Conservation (phyloP, 768 basidiomycete genomes). For the Leucocoprinus sp. region DNA sequence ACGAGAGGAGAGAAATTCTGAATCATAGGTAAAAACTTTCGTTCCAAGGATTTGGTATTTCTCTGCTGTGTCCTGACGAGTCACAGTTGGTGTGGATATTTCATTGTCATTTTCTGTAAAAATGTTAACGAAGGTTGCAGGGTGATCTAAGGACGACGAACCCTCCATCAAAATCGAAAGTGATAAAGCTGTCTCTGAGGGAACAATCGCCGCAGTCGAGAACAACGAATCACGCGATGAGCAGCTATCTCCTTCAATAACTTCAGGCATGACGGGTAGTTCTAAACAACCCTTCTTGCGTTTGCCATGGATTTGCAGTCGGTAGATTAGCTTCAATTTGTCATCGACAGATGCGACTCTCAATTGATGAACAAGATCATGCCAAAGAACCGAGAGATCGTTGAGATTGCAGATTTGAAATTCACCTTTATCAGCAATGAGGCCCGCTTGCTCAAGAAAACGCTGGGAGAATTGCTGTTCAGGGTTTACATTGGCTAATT, state of each 20-base stretch:
- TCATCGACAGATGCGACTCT: slow-evolving; percentile 28
- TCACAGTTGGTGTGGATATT: background rate
- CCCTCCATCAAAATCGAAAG: background rate
- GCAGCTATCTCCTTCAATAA: background rate
- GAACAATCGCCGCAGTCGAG: background rate
- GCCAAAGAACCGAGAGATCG: slow-evolving; percentile 28
- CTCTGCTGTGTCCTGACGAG: background rate
- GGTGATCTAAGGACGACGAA: background rate
- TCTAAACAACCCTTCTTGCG: slow-evolving; percentile 14
- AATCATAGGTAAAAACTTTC: slow-evolving; percentile 49
- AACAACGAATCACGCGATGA: background rate
- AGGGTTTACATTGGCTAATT: slow-evolving; percentile 34
- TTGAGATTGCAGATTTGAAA: slow-evolving; percentile 26
- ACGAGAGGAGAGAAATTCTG: slow-evolving; percentile 41
- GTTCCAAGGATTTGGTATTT: slow-evolving; percentile 50
- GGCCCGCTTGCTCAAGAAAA: slow-evolving; percentile 38
- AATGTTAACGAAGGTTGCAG: background rate
- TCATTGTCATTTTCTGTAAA: background rate
- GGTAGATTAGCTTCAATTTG: slow-evolving; percentile 44
- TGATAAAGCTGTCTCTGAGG: background rate
- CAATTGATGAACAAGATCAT: slow-evolving; percentile 19
- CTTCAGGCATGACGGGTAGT: background rate
- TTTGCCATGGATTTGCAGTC: slow-evolving; percentile 22
- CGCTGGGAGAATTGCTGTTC: slow-evolving; percentile 35
- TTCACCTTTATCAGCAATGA: slow-evolving; percentile 18